Evolutionary conservation across 495 filamentous ascomycete species (phyloP), one percentile per base, ranked within the genome.

Genomic region (Bacidia gigantensis): DNA sequence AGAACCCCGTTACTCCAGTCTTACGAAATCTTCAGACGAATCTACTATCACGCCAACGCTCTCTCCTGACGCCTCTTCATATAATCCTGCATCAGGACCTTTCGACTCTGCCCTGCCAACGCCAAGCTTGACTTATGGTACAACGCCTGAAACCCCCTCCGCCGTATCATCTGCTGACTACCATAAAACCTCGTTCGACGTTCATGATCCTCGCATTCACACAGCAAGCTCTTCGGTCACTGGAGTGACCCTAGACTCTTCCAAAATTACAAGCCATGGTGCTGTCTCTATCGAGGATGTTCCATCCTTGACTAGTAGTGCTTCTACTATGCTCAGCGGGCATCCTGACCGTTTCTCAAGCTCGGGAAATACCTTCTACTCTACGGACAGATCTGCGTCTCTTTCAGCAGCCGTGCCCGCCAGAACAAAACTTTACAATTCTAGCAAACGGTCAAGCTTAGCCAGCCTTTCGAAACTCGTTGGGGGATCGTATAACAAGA

Each of bases 391-490:
- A 32, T 80, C 84, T 7, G 74, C 79, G 14, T 89, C 84, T 0
- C 74, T 87, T 46, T 82, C 82, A 2, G 78, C 80, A 11, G 69
- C 77, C 25, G 72, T 81, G 11, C 75, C 81, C 49, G 77, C 79
- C 22, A 80, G 83, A 21, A 67, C 55, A 58, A 50, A 71, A 65
- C 57, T 70, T 63, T 39, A 60, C 61, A 46, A 66, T 45, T 60
- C 65, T 20, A 63, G 69, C 42, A 87, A 93, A 61, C 78, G 89
- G 42, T 83, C 83, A 3, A 93, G 87, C 62, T 75, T 95, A 55
- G 87, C 81, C 7, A 94, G 88, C 62, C 69, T 95, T 35, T 89
- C 86, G 39, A 82, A 87, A 49, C 71, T 95, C 14, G 82, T 95
- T 40, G 84, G 80, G 59, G 83, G 80, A 39, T 81, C 83, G 9